phyloP scores from a whole-genome alignment of 2,329 filamentous ascomycete genomes.

The Diplodia intermedia region DNA sequence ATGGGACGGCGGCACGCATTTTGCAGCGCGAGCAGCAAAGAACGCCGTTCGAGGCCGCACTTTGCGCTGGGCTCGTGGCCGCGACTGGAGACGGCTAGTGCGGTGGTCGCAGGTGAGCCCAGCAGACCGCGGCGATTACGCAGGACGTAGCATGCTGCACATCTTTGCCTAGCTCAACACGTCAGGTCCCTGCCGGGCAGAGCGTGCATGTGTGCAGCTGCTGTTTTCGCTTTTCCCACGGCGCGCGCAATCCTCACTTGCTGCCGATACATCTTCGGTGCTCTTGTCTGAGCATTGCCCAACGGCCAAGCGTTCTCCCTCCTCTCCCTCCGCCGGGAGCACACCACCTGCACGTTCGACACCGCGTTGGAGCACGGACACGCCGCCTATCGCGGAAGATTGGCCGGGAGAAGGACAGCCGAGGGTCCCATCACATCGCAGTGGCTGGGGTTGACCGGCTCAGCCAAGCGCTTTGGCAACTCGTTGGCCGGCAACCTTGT shows the following conservation, averaged over 20 bases:
- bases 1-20: slow-evolving; percentile 18
- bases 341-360: slow-evolving; percentile 24
- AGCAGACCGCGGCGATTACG: neutral
- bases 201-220: neutral
- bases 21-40: neutral
- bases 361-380: slow-evolving; percentile 16
- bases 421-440: slow-evolving; percentile 11
- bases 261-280: neutral
- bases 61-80: too few relatives aligned
- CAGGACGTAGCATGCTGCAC: neutral
- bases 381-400: slow-evolving; percentile 26
- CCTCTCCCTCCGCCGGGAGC: neutral
- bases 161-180: slow-evolving; percentile 20
- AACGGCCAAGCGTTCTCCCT: neutral
- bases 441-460: slow-evolving; percentile 9
- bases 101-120: neutral
- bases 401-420: slow-evolving; percentile 15
- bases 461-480: slow-evolving; percentile 1
- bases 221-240: neutral
- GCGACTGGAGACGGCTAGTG: too few relatives aligned
- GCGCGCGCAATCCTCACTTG: neutral
- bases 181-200: neutral
- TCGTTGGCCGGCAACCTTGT: slow-evolving; percentile 21
- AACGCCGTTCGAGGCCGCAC: neutral
- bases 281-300: neutral